These are phyloP conservation scores for Sporothrix mexicana DNA, from an alignment of 2,329 filamentous ascomycete genomes.

Conservation along the genomic window DNA sequence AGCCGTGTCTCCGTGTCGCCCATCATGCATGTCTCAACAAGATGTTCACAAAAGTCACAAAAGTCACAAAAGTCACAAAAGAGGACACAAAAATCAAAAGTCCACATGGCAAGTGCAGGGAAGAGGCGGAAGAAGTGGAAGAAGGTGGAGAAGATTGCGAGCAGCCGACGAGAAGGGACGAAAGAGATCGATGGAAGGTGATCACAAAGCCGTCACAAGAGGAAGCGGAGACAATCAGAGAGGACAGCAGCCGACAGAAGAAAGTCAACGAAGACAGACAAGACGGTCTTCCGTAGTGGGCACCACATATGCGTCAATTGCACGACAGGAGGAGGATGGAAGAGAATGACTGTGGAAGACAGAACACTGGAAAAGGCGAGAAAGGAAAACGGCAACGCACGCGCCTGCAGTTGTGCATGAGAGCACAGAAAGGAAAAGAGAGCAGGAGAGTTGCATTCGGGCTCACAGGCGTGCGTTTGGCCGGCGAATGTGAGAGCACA, in stretches of 20 bases:
- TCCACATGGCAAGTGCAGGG: constrained; percentile 24
- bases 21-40: constrained; percentile 16
- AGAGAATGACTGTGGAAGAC: not conserved
- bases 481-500: not conserved
- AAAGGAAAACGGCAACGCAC: constrained; percentile 5
- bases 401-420: constrained; percentile 10
- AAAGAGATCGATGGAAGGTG: not conserved
- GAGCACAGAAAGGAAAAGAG: no score
- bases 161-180: not conserved
- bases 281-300: constrained; percentile 23
- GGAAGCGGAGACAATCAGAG: not conserved
- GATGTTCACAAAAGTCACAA: no score
- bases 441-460: not conserved
- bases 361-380: not conserved
- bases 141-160: not conserved
- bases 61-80: no score
- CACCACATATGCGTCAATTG: constrained; percentile 19
- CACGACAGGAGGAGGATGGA: not conserved
- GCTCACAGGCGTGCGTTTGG: constrained; percentile 12
- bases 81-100: not conserved
- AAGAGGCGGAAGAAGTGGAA: not conserved
- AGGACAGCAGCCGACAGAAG: not conserved
- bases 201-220: no score
- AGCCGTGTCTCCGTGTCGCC: not conserved
- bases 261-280: not conserved